A percentile compares a stretch with the other conserved stretches of the same genome.
phyloP scores from a whole-genome alignment of 2,329 filamentous ascomycete genomes.

The Ramularia endophylla region DNA sequence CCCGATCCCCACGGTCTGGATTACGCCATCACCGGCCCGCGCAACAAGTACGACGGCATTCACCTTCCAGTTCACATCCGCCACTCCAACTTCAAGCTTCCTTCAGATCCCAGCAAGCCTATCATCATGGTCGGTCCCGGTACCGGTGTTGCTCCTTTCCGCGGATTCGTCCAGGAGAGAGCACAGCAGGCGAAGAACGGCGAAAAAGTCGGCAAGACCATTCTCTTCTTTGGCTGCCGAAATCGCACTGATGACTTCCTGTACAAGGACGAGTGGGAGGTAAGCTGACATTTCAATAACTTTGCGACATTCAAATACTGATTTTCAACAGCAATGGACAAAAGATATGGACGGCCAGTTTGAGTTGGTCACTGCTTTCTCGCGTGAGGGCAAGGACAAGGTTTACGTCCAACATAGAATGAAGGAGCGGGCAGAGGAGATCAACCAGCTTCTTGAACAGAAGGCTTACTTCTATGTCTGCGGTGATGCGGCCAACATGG shows the following conservation, averaged over 20 bases:
- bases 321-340: constrained; percentile 63
- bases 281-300: constrained; percentile 45
- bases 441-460: constrained; percentile 82
- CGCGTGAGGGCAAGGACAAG: constrained; percentile 78
- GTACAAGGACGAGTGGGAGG: constrained; percentile 87
- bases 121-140: constrained; percentile 95
- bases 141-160: constrained; percentile 94
- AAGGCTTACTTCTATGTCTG: constrained; percentile 97
- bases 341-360: constrained; percentile 81
- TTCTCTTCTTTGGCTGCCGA: constrained; percentile 94
- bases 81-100: constrained; percentile 98
- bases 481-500: constrained; percentile 87
- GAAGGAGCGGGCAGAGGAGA: constrained; percentile 71
- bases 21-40: constrained; percentile 80
- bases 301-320: constrained; percentile 4
- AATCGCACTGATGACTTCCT: constrained; percentile 85
- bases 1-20: constrained; percentile 78
- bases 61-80: constrained; percentile 93
- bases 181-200: constrained; percentile 76
- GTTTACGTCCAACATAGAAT: constrained; percentile 96
- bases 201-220: constrained; percentile 73
- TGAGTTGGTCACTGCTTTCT: constrained; percentile 88
- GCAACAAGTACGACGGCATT: constrained; percentile 95
- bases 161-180: constrained; percentile 90
- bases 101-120: constrained; percentile 88